Evolutionary conservation across 352 stramenopile genomes (phyloP).

Genomic region (Globisporangium splendens): DNA sequence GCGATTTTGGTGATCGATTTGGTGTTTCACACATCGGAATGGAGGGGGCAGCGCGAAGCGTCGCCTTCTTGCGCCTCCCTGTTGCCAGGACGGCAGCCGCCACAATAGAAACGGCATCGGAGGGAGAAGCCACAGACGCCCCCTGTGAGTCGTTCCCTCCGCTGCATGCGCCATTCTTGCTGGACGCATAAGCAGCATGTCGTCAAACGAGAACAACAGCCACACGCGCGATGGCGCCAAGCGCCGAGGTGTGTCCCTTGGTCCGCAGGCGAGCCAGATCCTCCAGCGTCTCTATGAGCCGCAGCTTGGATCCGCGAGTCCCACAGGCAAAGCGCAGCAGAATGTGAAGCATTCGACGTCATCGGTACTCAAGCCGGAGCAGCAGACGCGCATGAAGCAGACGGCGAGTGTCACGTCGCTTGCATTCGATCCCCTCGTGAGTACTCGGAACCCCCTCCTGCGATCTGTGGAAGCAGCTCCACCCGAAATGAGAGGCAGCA

Average conservation of each 20-base stretch:
- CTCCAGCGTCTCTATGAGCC: constrained; percentile 67
- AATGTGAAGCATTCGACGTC: background rate
- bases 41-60: too few relatives aligned
- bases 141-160: too few relatives aligned
- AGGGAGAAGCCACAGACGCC: too few relatives aligned
- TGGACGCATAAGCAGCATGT: constrained; percentile 1
- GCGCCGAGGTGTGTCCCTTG: constrained; percentile 40
- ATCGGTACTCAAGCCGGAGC: constrained; percentile 37
- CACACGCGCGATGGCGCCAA: constrained; percentile 48
- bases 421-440: constrained; percentile 2
- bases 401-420: constrained; percentile 38
- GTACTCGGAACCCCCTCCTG: background rate
- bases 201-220: background rate
- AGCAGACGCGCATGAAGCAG: constrained; percentile 38
- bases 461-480: background rate
- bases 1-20: too few relatives aligned
- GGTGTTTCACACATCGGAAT: too few relatives aligned
- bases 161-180: too few relatives aligned
- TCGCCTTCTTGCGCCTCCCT: too few relatives aligned
- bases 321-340: background rate
- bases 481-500: background rate
- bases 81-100: too few relatives aligned
- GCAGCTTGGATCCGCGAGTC: constrained; percentile 32
- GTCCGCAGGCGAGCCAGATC: constrained; percentile 54
- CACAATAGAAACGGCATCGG: too few relatives aligned